Evolutionary conservation across 768 basidiomycete genomes (phyloP).

Genomic region (Tulasnella sp.): DNA sequence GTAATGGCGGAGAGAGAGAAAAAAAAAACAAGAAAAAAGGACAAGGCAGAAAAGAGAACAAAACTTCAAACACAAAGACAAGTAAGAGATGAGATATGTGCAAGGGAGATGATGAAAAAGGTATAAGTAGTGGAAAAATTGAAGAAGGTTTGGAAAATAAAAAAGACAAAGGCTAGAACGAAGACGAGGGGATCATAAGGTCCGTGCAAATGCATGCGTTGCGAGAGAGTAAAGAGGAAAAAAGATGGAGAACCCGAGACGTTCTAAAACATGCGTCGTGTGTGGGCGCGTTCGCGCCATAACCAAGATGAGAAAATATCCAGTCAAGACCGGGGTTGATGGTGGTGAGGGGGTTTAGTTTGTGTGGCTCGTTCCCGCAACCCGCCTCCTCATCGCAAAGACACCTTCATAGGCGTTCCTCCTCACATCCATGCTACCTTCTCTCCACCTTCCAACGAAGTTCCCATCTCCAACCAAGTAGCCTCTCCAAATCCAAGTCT

Average conservation of each 20-base stretch:
- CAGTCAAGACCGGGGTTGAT: no score
- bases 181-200: neutral
- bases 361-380: neutral
- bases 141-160: neutral
- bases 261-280: neutral
- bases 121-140: neutral
- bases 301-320: neutral
- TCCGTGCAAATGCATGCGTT: neutral
- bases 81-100: neutral
- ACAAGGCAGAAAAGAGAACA: neutral
- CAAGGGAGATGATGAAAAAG: neutral
- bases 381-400: conserved; percentile 42
- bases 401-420: conserved; percentile 77
- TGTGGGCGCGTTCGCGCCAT: neutral
- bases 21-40: neutral
- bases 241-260: neutral
- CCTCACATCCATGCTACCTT: conserved; percentile 62
- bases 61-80: neutral
- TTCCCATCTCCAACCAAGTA: conserved; percentile 68
- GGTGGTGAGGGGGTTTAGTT: neutral
- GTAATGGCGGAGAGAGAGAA: neutral
- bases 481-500: conserved; percentile 74
- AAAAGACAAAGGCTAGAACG: conserved; percentile 2
- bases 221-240: neutral
- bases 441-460: conserved; percentile 82